Conservation (phyloP, 768 basidiomycete species). For the Suillus americanus region DNA sequence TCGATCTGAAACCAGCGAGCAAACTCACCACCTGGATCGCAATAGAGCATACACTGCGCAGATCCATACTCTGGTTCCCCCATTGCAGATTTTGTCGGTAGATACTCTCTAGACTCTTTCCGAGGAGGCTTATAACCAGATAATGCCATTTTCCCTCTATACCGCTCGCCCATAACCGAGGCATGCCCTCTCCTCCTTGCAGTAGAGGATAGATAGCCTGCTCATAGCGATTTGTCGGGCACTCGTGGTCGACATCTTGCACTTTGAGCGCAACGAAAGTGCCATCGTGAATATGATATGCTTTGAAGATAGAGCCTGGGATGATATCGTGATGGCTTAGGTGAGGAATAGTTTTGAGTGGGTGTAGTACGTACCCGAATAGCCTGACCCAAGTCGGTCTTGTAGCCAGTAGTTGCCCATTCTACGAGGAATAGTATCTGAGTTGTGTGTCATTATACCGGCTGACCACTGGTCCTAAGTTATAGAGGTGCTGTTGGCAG, state of each 20-base stretch:
- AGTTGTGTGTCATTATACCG: conserved; percentile 13
- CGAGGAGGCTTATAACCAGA: conserved; percentile 77
- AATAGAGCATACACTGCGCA: conserved; percentile 71
- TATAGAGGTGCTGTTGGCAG: background rate
- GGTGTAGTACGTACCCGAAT: conserved; percentile 52
- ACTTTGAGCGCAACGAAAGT: conserved; percentile 74
- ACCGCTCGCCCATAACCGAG: conserved; percentile 64
- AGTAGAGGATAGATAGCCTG: conserved; percentile 65
- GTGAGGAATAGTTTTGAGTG: conserved; percentile 3
- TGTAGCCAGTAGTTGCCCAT: conserved; percentile 65
- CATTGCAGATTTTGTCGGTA: conserved; percentile 40
- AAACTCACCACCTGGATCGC: conserved; percentile 72
- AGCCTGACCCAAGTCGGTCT: conserved; percentile 66
- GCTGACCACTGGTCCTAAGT: background rate
- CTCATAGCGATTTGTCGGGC: conserved; percentile 76
- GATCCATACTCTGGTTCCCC: conserved; percentile 60
- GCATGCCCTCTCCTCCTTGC: conserved; percentile 75
- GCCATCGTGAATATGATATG: conserved; percentile 53
- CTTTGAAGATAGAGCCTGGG: conserved; percentile 72
- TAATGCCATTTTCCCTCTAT: conserved; percentile 61
- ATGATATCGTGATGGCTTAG: background rate
- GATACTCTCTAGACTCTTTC: conserved; percentile 64
- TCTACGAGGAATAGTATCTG: conserved; percentile 28
- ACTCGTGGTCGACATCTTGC: conserved; percentile 67
- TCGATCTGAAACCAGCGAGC: conserved; percentile 2